A percentile compares a stretch with the other conserved stretches of the same genome.
Conservation (phyloP, 169 alveolate species). For the Fabrea salina region DNA sequence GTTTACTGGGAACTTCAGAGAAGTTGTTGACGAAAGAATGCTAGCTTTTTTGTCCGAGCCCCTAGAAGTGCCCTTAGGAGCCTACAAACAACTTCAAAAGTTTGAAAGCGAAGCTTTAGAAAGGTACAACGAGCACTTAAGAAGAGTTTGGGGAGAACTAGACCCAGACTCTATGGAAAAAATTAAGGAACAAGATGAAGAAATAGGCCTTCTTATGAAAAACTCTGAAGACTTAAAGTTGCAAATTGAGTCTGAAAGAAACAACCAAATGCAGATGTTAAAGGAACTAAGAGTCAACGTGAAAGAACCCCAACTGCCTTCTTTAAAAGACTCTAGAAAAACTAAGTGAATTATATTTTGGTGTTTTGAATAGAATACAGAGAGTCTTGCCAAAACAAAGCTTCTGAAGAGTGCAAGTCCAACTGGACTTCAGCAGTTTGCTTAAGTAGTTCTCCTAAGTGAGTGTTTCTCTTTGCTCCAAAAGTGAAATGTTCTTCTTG, state of each 20-base stretch:
- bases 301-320: slow-evolving; percentile 17
- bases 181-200: slow-evolving; percentile 39
- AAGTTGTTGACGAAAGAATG: slow-evolving; percentile 20
- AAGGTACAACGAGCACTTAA: slow-evolving; percentile 35
- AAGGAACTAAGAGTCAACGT: slow-evolving; percentile 34
- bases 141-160: slow-evolving; percentile 52
- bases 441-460: not conserved
- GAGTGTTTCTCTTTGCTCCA: not conserved
- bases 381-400: not conserved
- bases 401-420: not conserved
- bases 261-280: slow-evolving; percentile 29
- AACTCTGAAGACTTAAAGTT: not conserved
- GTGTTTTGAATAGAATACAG: too few species aligned
- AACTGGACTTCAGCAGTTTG: not conserved
- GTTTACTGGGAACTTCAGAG: not conserved
- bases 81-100: not conserved
- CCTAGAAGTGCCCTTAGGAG: not conserved
- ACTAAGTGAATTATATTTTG: not conserved
- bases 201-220: slow-evolving; percentile 18
- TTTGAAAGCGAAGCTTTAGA: slow-evolving; percentile 35
- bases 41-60: slow-evolving; percentile 23
- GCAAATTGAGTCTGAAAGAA: slow-evolving; percentile 38
- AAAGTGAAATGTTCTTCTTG: not conserved
- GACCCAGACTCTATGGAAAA: slow-evolving; percentile 41
- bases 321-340: not conserved